Evolutionary conservation across 768 basidiomycete genomes (phyloP), one percentile per base, ranked within the genome.

Genomic region (Crepidotus variabilis): DNA sequence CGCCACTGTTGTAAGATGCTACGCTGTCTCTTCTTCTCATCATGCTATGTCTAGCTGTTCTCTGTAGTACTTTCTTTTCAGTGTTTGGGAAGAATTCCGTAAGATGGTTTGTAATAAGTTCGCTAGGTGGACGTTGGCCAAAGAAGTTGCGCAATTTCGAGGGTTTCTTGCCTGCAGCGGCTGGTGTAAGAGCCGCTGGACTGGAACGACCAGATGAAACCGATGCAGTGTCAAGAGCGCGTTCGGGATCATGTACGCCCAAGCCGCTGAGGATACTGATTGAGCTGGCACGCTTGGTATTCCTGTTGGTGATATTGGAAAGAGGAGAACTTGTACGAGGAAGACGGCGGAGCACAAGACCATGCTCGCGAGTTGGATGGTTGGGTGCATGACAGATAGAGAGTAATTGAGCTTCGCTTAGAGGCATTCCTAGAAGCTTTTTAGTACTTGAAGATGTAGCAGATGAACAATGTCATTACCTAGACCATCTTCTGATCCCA

Each of bases 61-160:
- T 87, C 69, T 90, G 83, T 39, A 99, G 76, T 35, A 91, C 89
- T 73, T 89, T 94, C 75, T 89, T 92, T 77, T 97, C 94, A 2
- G 93, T 87, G 60, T 83, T 81, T 1, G 97, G 97, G 84, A 99
- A 99, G 77, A 90, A 99, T 58, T 97, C 95, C 18, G 89, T 86
- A 51, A 98, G 72, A 67, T 98, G 95, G 6, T 79, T 96, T 22
- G 95, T 92, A 75, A 98, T 98, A 60, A 98, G 85, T 71, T 98
- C 97, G 72, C 90, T 93, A 0, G 97, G 95, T 0, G 97, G 97
- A 39, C 97, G 90, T 65, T 98, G 97, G 14, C 96, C 97, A 63
- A 98, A 96, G 78, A 98, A 99, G 77, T 94, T 94, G 71, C 90
- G 90, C 48, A 94, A 69, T 65, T 92, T 94, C 20, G 83, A 82